These are phyloP conservation scores for Pythium graminicola DNA, from an alignment of 352 stramenopile genomes.

Conservation along the genomic window DNA sequence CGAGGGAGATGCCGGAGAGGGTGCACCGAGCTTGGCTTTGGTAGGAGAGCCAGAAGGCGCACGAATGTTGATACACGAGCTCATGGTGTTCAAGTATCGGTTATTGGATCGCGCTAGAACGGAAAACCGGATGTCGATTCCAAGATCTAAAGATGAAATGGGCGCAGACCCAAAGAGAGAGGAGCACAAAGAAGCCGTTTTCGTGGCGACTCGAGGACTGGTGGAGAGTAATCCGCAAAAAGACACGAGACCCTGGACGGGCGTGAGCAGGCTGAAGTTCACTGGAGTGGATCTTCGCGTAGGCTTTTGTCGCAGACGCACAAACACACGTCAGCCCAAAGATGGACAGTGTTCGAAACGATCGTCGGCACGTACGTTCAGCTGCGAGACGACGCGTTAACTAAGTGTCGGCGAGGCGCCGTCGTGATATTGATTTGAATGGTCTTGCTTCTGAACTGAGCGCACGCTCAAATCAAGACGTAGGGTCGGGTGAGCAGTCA, in stretches of 20 bases:
- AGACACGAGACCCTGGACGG: background rate
- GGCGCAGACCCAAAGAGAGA: slow-evolving; percentile 1
- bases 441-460: background rate
- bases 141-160: background rate
- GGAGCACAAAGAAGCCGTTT: background rate
- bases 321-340: slow-evolving; percentile 1
- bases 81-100: slow-evolving; percentile 21
- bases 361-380: slow-evolving; percentile 2
- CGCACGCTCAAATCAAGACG: background rate
- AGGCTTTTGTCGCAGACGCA: background rate
- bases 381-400: background rate
- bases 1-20: slow-evolving; percentile 25
- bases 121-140: slow-evolving; percentile 1
- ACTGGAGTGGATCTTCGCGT: background rate
- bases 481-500: too few relatives aligned
- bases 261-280: background rate
- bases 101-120: slow-evolving; percentile 14
- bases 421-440: too few relatives aligned
- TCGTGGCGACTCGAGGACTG: background rate
- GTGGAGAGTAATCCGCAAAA: too few relatives aligned
- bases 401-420: too few relatives aligned
- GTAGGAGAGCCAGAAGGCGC: slow-evolving; percentile 24
- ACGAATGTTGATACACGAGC: slow-evolving; percentile 44
- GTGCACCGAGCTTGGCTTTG: slow-evolving; percentile 23
- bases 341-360: background rate